phyloP scores from a whole-genome alignment of 1,139 yeast genomes.

The Ogataea hybrid region DNA sequence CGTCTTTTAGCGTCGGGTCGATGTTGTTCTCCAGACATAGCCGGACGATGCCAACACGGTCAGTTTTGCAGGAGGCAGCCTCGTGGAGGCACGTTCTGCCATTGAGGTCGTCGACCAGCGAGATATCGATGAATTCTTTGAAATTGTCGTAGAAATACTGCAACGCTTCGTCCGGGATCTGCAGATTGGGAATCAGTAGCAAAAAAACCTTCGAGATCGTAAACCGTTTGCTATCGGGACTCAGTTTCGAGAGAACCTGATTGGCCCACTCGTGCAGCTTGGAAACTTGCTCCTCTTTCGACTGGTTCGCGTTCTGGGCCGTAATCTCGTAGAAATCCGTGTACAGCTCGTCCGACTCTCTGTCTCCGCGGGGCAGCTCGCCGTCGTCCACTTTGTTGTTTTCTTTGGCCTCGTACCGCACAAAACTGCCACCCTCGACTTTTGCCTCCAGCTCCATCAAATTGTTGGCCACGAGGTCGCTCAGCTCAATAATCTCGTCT shows the following conservation, averaged over 20 bases:
- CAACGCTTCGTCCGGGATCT: constrained; percentile 49
- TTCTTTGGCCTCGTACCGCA: constrained; percentile 22
- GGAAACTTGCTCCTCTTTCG: constrained; percentile 24
- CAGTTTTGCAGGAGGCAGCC: constrained; percentile 36
- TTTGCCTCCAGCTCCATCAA: constrained; percentile 83
- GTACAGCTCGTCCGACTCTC: constrained; percentile 29
- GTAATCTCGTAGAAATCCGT: constrained; percentile 33
- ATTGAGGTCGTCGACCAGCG: constrained; percentile 36
- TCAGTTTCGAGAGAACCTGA: constrained; percentile 29
- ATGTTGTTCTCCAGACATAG: constrained; percentile 32
- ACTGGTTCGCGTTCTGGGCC: constrained; percentile 29
- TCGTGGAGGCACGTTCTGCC: constrained; percentile 49
- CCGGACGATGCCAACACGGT: constrained; percentile 37
- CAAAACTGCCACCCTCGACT: constrained; percentile 61
- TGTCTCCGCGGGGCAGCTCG: constrained; percentile 8
- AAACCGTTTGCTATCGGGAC: constrained; percentile 24
- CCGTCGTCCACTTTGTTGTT: constrained; percentile 2
- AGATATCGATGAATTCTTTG: constrained; percentile 42
- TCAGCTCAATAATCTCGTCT: constrained; percentile 78
- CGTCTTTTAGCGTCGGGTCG: constrained; percentile 47
- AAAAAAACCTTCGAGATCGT: constrained; percentile 57
- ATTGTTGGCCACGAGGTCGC: constrained; percentile 76
- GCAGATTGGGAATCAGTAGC: constrained; percentile 54
- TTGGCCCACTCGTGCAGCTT: constrained; percentile 31
- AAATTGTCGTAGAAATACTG: constrained; percentile 45